phyloP scores from a whole-genome alignment of 257 asterid species.

The Capsicum baccatum region DNA sequence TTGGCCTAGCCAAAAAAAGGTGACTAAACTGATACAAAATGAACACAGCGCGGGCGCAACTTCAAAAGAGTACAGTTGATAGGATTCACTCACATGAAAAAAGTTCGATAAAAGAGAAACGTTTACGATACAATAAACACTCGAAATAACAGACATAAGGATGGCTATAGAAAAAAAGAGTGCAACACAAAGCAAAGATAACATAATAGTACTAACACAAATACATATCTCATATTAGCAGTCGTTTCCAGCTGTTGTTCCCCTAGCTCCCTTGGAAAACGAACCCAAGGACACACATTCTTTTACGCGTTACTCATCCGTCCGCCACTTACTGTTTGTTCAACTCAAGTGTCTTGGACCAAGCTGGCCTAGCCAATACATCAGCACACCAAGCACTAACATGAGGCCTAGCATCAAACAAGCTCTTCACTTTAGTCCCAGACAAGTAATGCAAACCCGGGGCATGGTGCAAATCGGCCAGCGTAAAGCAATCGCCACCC shows the following conservation, averaged over 20 bases:
- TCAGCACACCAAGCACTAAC: conserved; percentile 18
- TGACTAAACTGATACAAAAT: not conserved
- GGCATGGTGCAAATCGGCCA: conserved; percentile 24
- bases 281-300: no score
- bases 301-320: not conserved
- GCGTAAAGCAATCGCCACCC: not conserved
- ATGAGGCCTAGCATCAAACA: conserved; percentile 27
- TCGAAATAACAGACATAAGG: not conserved
- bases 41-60: not conserved
- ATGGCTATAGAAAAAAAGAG: no score
- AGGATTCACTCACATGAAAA: not conserved
- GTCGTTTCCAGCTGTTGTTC: not conserved
- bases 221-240: not conserved
- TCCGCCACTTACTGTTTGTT: not conserved
- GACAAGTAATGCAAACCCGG: not conserved
- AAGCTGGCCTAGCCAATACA: conserved; percentile 14
- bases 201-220: not conserved
- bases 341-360: conserved; percentile 12
- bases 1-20: not conserved
- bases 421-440: conserved; percentile 3
- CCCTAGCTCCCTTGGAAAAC: not conserved
- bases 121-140: not conserved
- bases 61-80: not conserved
- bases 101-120: not conserved
- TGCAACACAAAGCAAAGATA: not conserved